Conservation (phyloP, 352 stramenopile genomes). For the Globisporangium heterothallicum region DNA sequence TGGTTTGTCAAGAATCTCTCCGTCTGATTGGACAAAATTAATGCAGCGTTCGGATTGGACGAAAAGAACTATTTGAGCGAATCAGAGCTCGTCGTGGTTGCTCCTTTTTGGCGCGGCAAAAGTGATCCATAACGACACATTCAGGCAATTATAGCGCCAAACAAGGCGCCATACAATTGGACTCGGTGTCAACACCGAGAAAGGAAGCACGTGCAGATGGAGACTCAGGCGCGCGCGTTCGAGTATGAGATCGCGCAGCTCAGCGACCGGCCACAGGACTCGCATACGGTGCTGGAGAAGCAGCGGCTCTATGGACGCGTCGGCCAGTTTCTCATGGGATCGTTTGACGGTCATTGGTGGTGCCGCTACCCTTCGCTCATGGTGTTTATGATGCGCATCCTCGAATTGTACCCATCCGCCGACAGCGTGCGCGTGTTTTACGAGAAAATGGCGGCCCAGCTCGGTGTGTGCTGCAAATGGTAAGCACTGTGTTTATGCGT, state of each 20-base stretch:
- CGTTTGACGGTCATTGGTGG: conserved; percentile 74
- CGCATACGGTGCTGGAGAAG: conserved; percentile 40
- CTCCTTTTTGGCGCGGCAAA: too few relatives aligned
- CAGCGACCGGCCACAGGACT: conserved; percentile 20
- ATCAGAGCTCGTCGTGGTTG: too few relatives aligned
- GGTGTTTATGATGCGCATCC: conserved; percentile 83
- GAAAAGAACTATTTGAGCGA: too few relatives aligned
- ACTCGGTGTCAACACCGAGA: neutral
- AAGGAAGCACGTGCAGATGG: conserved; percentile 5
- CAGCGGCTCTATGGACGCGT: conserved; percentile 73
- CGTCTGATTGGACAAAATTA: too few relatives aligned
- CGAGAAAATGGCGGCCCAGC: conserved; percentile 61
- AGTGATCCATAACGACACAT: too few relatives aligned
- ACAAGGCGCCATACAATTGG: neutral
- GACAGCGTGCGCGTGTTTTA: conserved; percentile 75
- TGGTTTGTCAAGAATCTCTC: too few relatives aligned
- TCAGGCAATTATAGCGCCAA: neutral
- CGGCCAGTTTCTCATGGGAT: conserved; percentile 71
- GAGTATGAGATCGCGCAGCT: conserved; percentile 41
- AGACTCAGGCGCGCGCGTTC: conserved; percentile 24
- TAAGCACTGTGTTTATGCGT: too few relatives aligned
- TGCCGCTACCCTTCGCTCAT: conserved; percentile 75
- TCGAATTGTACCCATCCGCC: conserved; percentile 67
- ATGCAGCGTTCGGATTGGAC: too few relatives aligned
- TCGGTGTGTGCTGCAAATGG: conserved; percentile 63